Evolutionary conservation across 2,329 filamentous ascomycete species (phyloP).

Genomic region (Venturia pyrina): DNA sequence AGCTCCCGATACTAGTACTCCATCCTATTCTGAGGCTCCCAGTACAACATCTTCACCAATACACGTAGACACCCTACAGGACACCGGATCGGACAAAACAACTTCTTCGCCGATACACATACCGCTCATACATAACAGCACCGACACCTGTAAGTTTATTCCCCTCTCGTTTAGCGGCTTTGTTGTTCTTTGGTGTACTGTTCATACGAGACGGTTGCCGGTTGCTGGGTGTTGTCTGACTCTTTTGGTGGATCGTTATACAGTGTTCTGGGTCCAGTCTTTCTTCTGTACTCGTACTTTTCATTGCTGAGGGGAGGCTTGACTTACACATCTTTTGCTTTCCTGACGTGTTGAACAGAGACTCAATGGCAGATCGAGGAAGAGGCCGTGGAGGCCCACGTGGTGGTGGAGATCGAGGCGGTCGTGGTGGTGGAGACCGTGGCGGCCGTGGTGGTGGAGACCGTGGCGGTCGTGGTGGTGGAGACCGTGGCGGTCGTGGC

Average conservation of each 20-base stretch:
- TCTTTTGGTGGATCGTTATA: neutral
- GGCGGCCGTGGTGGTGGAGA: neutral
- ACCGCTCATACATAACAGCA: neutral
- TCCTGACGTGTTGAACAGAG: neutral
- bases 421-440: too few species aligned
- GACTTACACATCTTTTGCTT: neutral
- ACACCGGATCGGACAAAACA: neutral
- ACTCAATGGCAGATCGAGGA: neutral
- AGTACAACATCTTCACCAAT: neutral
- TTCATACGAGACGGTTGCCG: neutral
- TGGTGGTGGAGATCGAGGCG: too few species aligned
- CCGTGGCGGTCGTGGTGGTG: slow-evolving; percentile 2
- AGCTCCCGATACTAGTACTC: neutral
- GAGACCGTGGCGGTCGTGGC: slow-evolving; percentile 9
- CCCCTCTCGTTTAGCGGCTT: too few species aligned
- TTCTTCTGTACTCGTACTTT: neutral
- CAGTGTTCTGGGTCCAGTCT: too few species aligned
- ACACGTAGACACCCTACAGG: neutral
- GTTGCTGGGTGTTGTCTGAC: neutral
- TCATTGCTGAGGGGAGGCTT: too few species aligned
- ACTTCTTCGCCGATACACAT: neutral
- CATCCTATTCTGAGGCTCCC: neutral
- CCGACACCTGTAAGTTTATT: neutral
- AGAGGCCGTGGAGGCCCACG: too few species aligned
- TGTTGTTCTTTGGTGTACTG: neutral